Evolutionary conservation across 371 early-diverging fungal species (phyloP), one percentile per base, ranked within the genome.

Genomic region (Gilbertella persicaria): DNA sequence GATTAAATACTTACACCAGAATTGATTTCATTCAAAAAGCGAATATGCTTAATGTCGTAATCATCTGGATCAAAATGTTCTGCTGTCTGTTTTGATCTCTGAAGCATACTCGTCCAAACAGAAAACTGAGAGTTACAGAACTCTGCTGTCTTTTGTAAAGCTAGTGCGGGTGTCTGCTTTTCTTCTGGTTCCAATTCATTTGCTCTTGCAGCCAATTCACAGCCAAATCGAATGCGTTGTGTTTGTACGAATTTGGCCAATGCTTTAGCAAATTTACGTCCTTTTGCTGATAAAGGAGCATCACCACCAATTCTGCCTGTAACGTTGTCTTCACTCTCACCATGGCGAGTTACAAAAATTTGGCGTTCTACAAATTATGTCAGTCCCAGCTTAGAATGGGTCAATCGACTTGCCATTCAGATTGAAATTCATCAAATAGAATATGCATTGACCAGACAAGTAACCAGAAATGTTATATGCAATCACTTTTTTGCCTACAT

Each of bases 361-460:
- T 83, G 84, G 12, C 93, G 76, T 44, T 86, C 80, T 71, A 77
- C 20, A 24, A 10, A n/a, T n/a, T n/a, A n/a, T n/a, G n/a, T n/a
- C n/a, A n/a, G n/a, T n/a, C n/a, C n/a, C n/a, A n/a, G n/a, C n/a
- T n/a, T n/a, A n/a, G n/a, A n/a, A n/a, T n/a, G n/a, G n/a, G n/a
- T n/a, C n/a, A n/a, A n/a, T n/a, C n/a, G n/a, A n/a, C n/a, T n/a
- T 66, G 69, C 80, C 78, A 46, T 60, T 71, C 10, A 86, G 62
- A 51, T 87, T 82, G 37, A 86, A 82, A 62, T 88, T 88, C 93
- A 93, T 93, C 39, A 94, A 62, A 57, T 93, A 94, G 58, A 93
- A 93, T 36, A 94, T 88, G 48, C 90, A 87, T 59, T 93, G 93
- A 3, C 88, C 86, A 8, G 83, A 77, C 4, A 93, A 66, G 60